Conservation (phyloP, 2,329 filamentous ascomycete genomes). For the Fusarium coffeatum region DNA sequence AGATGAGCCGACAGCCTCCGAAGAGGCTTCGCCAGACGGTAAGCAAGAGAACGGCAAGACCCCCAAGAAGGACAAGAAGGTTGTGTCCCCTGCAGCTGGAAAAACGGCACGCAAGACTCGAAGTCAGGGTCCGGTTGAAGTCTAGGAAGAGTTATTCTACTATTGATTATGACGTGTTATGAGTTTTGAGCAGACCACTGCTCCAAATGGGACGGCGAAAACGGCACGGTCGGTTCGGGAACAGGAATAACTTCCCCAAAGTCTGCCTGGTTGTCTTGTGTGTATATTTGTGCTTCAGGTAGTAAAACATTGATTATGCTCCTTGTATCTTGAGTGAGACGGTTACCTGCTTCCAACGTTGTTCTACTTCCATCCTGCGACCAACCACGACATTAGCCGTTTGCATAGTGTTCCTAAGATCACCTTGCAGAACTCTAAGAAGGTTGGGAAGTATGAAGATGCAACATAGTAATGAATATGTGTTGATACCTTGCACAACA, state of each 20-base stretch:
- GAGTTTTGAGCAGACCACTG: conserved; percentile 12
- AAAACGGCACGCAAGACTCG: conserved; percentile 57
- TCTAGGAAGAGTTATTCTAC: conserved; percentile 13
- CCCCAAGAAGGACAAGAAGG: conserved; percentile 54
- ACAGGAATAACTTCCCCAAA: conserved; percentile 16
- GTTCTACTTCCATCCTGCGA: neutral
- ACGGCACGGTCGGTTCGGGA: conserved; percentile 29
- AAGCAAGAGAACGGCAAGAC: conserved; percentile 45
- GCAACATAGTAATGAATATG: neutral
- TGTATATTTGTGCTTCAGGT: conserved; percentile 36
- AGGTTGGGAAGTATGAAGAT: neutral
- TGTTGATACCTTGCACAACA: neutral
- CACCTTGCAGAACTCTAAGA: neutral
- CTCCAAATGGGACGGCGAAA: conserved; percentile 39
- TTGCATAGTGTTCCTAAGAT: neutral
- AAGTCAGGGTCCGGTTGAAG: conserved; percentile 56
- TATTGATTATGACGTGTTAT: conserved; percentile 16
- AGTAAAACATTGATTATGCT: conserved; percentile 28
- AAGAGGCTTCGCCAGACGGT: conserved; percentile 39
- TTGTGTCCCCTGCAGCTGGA: conserved; percentile 49
- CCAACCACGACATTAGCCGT: neutral
- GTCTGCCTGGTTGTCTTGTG: conserved; percentile 25
- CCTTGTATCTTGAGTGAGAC: neutral
- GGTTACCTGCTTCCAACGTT: neutral
- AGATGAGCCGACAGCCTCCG: conserved; percentile 34